phyloP scores from a whole-genome alignment of 2,329 filamentous ascomycete species.

The Hymenoscyphus fructigenus region DNA sequence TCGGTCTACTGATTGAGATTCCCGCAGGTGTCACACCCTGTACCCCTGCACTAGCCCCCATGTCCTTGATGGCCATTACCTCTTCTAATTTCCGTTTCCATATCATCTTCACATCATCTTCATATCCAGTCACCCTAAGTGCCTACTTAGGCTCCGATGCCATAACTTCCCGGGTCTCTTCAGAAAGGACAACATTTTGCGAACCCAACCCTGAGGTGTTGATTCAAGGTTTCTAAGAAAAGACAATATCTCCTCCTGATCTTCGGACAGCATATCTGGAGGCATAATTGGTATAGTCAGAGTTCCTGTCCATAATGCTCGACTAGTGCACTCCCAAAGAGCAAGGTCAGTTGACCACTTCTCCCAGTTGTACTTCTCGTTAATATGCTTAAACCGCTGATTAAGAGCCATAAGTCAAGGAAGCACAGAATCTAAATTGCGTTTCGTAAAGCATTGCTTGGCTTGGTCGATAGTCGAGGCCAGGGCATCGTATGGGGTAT shows the following conservation, averaged over 20 bases:
- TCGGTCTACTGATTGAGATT: neutral
- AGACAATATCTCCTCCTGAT: constrained; percentile 17
- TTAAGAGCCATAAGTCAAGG: constrained; percentile 13
- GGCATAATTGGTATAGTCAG: constrained; percentile 10
- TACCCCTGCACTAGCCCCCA: too few relatives aligned
- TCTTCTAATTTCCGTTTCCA: too few relatives aligned
- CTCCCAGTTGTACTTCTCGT: constrained; percentile 15
- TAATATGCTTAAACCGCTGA: constrained; percentile 13
- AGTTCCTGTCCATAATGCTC: constrained; percentile 18
- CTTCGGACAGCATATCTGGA: constrained; percentile 13
- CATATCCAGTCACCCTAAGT: neutral
- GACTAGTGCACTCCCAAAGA: constrained; percentile 18
- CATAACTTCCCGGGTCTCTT: constrained; percentile 9
- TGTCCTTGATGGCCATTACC: too few relatives aligned
- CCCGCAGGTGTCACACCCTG: neutral
- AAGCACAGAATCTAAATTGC: constrained; percentile 40
- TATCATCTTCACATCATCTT: too few relatives aligned
- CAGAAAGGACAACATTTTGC: constrained; percentile 16
- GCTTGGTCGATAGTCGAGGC: constrained; percentile 15
- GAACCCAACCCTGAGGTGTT: constrained; percentile 8
- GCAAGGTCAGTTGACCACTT: constrained; percentile 19
- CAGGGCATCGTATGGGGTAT: constrained; percentile 13
- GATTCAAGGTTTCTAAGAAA: constrained; percentile 18
- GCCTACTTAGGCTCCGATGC: neutral
- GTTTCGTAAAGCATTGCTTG: constrained; percentile 14